Conservation (phyloP, 2,329 filamentous ascomycete genomes). For the Colletotrichum liriopes region DNA sequence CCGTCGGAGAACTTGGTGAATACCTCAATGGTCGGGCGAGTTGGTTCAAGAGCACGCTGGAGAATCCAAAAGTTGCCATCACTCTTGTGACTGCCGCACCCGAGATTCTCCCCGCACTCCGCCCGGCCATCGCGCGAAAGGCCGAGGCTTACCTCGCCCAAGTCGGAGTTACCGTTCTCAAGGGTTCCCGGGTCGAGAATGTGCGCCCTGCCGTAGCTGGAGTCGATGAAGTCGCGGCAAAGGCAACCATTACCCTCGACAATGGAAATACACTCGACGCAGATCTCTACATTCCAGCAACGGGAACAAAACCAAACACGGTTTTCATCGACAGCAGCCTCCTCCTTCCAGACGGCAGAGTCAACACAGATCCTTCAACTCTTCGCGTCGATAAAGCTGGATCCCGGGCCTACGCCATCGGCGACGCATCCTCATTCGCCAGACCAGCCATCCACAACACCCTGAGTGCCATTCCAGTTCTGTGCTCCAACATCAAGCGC, state of each 20-base stretch:
- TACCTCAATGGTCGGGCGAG: slow-evolving; percentile 63
- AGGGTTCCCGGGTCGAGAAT: slow-evolving; percentile 55
- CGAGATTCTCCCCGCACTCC: slow-evolving; percentile 59
- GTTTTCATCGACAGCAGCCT: slow-evolving; percentile 53
- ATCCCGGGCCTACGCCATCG: slow-evolving; percentile 62
- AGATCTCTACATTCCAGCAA: slow-evolving; percentile 65
- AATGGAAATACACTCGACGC: slow-evolving; percentile 57
- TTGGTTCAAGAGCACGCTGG: slow-evolving; percentile 52
- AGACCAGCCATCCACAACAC: slow-evolving; percentile 61
- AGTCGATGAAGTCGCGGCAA: slow-evolving; percentile 46
- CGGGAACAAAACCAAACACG: slow-evolving; percentile 59
- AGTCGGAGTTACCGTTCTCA: slow-evolving; percentile 64
- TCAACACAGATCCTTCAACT: slow-evolving; percentile 55
- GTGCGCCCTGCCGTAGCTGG: slow-evolving; percentile 53
- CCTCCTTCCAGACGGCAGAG: slow-evolving; percentile 53
- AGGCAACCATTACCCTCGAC: slow-evolving; percentile 55
- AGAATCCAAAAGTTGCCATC: slow-evolving; percentile 57
- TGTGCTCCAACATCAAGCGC: slow-evolving; percentile 64
- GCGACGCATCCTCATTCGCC: slow-evolving; percentile 59
- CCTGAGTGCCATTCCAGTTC: slow-evolving; percentile 57
- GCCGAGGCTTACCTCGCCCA: slow-evolving; percentile 59
- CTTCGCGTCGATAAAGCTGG: slow-evolving; percentile 53
- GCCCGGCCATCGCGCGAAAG: slow-evolving; percentile 54
- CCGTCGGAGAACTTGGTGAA: slow-evolving; percentile 67
- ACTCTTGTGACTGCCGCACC: slow-evolving; percentile 59